Base-by-base conservation (phyloP, 2,329 filamentous ascomycete species). In the Epichloe bromicola region DNA sequence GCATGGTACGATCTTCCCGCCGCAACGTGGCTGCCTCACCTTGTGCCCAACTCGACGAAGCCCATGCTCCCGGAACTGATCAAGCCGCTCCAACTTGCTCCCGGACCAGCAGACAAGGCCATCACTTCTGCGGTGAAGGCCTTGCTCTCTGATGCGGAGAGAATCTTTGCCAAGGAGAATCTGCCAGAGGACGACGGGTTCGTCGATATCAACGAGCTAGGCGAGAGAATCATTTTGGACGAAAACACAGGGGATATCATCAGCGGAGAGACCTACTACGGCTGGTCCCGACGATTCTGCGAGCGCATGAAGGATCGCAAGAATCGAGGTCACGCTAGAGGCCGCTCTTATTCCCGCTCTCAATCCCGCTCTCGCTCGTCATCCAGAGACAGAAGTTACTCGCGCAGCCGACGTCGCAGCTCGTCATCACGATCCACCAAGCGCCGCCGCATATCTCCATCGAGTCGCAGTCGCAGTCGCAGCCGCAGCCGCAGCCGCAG, bases 1-100 rank as follows among this genome's bases (percentile, higher is more conserved):
- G 81, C 85, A 0, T 95, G 85, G 78, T 86, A 89, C 67, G 88
- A 95, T 56, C 71, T 94, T 1, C 88, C 88, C 0, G 88, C 88
- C 1, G 85, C 81, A 2, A 91, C 87, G 57, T 83, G 90, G 73
- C 76, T 95, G 45, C 85, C 85, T 4, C 83, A 86, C 51, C 80
- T 95, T 53, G 78, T 85, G 39, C 86, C 84, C 4, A 85, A 91
- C 61, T 88, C 85, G 1, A 81, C 80, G 8, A 75, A 78, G 47
- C 82, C 88, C 6, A 88, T 95, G 70, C 80, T 83, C 42, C 77
- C 85, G 0, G 73, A 80, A 7, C 75, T 81, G 58, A 78, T 91
- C 56, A 83, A 80, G 56, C 85, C 88, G 4, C 70, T 93, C 36
- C 81, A 85, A 51, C 78, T 94, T 50, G 70, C 75, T 2, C 70